Conservation (phyloP, 768 basidiomycete genomes). For the Russula sp. region DNA sequence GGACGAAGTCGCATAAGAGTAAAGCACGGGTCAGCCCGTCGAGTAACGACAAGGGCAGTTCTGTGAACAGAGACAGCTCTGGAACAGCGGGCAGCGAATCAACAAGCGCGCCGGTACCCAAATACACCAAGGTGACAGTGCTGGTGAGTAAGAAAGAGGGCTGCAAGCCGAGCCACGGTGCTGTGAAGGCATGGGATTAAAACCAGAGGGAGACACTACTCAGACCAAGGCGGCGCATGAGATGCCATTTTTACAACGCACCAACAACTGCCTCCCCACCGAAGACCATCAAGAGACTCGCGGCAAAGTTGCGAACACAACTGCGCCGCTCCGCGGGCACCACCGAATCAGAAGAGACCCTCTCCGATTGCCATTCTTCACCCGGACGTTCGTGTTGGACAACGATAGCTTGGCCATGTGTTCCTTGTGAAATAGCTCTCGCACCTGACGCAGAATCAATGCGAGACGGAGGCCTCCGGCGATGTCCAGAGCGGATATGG, state of each 20-base stretch:
- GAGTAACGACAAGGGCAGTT: slow-evolving; percentile 20
- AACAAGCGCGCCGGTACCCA: slow-evolving; percentile 17
- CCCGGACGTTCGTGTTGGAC: too few species aligned
- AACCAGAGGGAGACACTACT: neutral
- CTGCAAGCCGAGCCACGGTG: slow-evolving; percentile 28
- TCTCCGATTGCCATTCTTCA: slow-evolving; percentile 7
- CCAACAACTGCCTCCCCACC: slow-evolving; percentile 30
- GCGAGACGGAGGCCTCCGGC: slow-evolving; percentile 28
- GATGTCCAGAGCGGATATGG: slow-evolving; percentile 26
- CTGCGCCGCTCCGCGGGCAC: slow-evolving; percentile 19
- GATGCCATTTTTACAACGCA: slow-evolving; percentile 16
- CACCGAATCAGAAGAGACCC: neutral
- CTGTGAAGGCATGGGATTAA: slow-evolving; percentile 3
- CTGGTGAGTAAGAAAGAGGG: slow-evolving; percentile 28
- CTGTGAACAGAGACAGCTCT: slow-evolving; percentile 23
- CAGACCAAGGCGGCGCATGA: neutral
- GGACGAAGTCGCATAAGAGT: slow-evolving; percentile 29
- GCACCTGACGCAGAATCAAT: slow-evolving; percentile 28
- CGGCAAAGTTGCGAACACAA: slow-evolving; percentile 25
- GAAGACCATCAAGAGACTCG: slow-evolving; percentile 29
- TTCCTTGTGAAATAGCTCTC: slow-evolving; percentile 17
- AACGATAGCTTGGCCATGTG: slow-evolving; percentile 12
- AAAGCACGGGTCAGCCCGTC: slow-evolving; percentile 30
- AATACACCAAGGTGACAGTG: slow-evolving; percentile 15
- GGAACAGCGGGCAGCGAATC: slow-evolving; percentile 25